Evolutionary conservation across 2,329 filamentous ascomycete genomes (phyloP), one percentile per base, ranked within the genome.

Genomic region (Colletotrichum coccodes): DNA sequence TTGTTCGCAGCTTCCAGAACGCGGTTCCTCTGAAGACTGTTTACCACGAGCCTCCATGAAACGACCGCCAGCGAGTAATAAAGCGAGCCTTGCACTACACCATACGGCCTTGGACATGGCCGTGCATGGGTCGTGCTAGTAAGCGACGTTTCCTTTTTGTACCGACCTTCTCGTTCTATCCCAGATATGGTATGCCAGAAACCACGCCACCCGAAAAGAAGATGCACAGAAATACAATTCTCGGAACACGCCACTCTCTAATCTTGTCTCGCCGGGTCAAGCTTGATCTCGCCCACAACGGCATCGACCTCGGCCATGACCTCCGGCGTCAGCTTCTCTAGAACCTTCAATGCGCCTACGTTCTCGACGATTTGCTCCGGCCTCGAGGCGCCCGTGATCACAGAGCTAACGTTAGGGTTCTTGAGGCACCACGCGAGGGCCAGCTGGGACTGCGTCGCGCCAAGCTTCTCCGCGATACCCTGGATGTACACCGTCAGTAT

Each of bases 381-480:
- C 40, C 79, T 79, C 61, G 83, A 86, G 3, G 86, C 86, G 4
- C 86, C 86, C 0, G 84, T 85, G 57, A 88, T 88, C 44, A 86
- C 85, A 4, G 81, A 83, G 50, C 81, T 84, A 21, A 88, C 84
- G 58, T 86, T 82, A n/a, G 81, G 79, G 73, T 88, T 88, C 79
- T 85, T 86, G 26, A 87, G 74, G 57, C 82, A 81, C 86, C 86
- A 88, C 0, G 86, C 86, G 3, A 88, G 75, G 14, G 86, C 85
- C 6, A 88, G 78, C 74, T 85, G 82, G 6, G 81, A 79, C 52
- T 87, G 83, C 56, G 82, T 84, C 14, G 86, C 83, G 6, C 85
- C 88, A 42, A 92, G 78, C 70, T 84, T 84, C 66, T 91, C 86
- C 0, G 90, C 89, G 50, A 91, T 81, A 59, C 80, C 72, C 78